Conservation (phyloP, 768 basidiomycete species). For the Boletus subcaerulescens region DNA sequence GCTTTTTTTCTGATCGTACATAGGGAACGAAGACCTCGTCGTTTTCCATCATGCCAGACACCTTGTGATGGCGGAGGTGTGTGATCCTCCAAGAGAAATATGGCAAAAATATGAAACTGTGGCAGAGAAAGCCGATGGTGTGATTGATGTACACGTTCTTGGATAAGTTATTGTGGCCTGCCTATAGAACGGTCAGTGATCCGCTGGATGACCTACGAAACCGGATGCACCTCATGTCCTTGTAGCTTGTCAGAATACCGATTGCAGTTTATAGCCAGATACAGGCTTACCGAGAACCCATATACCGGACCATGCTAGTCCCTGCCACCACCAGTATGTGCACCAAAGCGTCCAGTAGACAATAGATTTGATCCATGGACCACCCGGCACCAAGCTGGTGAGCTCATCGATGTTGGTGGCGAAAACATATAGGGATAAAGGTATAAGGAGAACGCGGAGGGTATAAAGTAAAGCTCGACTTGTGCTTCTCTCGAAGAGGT, state of each 20-base stretch:
- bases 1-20: not conserved
- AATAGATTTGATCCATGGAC: not conserved
- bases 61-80: not conserved
- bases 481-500: not conserved
- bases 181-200: not conserved
- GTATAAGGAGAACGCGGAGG: not conserved
- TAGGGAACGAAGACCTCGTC: not conserved
- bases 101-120: not conserved
- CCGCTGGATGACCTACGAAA: not conserved
- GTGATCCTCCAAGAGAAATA: not conserved
- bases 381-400: not conserved
- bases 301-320: not conserved
- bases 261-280: not conserved
- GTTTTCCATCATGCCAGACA: not conserved
- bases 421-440: not conserved
- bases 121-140: not conserved
- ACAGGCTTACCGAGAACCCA: not conserved
- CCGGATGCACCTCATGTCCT: not conserved
- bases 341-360: not conserved
- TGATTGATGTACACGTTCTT: not conserved
- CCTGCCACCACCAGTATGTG: conserved; percentile 1
- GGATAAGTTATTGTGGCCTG: not conserved
- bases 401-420: not conserved
- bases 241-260: not conserved
- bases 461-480: not conserved